Percentiles rank a stretch among this genome's conserved stretches.
Conservation (phyloP, 1,284 basidiomycete species). For the Ganoderma multipileum region DNA sequence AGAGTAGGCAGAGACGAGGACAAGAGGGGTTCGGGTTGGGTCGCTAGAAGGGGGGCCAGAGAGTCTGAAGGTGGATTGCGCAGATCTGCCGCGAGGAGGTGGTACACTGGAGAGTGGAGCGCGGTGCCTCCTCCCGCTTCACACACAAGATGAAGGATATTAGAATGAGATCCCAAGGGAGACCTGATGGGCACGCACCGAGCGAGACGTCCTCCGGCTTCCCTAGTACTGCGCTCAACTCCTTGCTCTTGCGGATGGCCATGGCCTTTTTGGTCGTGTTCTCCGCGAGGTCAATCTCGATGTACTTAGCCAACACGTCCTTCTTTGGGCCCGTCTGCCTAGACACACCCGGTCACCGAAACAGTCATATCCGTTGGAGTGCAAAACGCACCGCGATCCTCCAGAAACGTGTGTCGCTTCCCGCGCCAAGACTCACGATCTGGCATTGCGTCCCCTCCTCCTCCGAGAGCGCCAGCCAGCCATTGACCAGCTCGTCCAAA, state of each 20-base stretch:
- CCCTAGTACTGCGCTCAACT: conserved; percentile 64
- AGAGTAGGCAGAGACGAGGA: conserved; percentile 78
- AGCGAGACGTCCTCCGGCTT: conserved; percentile 49
- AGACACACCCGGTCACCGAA: conserved; percentile 15
- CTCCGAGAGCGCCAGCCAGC: conserved; percentile 64
- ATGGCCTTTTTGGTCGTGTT: conserved; percentile 86
- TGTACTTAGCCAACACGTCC: conserved; percentile 63
- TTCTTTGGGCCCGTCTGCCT: conserved; percentile 59
- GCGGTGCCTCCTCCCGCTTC: conserved; percentile 74
- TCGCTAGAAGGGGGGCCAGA: conserved; percentile 47
- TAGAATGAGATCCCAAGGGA: not conserved
- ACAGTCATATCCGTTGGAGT: not conserved
- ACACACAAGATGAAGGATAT: not conserved
- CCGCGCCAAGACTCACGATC: conserved; percentile 90
- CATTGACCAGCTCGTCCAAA: conserved; percentile 81
- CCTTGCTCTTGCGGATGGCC: conserved; percentile 76
- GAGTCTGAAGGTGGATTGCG: conserved; percentile 56
- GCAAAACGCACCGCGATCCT: conserved; percentile 66
- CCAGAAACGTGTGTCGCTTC: conserved; percentile 95
- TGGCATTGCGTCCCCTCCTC: conserved; percentile 61
- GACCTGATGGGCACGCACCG: conserved; percentile 42
- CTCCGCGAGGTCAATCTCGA: conserved; percentile 93
- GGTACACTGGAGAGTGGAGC: conserved; percentile 71
- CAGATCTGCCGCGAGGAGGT: conserved; percentile 80
- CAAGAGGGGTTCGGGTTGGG: conserved; percentile 49